phyloP scores from a whole-genome alignment of 805 yeast genomes.

The Candida broadrunensis region DNA sequence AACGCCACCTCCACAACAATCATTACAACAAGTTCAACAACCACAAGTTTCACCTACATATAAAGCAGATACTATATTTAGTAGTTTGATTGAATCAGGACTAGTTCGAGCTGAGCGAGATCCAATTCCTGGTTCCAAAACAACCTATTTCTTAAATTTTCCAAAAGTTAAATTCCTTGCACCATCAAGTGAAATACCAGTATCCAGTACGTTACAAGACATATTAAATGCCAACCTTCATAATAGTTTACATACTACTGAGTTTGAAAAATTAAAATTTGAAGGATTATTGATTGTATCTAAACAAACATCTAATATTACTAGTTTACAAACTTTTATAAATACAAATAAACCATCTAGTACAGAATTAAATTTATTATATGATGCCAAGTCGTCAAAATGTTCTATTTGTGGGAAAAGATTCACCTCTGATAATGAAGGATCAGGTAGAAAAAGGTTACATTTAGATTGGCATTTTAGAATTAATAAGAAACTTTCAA shows the following conservation, averaged over 20 bases:
- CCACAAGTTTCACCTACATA: neutral
- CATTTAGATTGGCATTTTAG: conserved; percentile 98
- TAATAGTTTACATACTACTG: conserved; percentile 19
- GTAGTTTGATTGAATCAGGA: conserved; percentile 32
- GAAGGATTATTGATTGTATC: conserved; percentile 27
- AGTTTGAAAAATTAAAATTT: conserved; percentile 32
- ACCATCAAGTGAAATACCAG: conserved; percentile 11
- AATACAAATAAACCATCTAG: conserved; percentile 30
- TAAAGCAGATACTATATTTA: conserved; percentile 24
- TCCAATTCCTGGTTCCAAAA: conserved; percentile 36
- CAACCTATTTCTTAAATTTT: conserved; percentile 26
- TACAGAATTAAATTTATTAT: conserved; percentile 39
- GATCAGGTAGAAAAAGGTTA: conserved; percentile 48
- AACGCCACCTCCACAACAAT: conserved; percentile 5
- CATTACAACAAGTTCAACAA: neutral
- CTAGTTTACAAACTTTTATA: conserved; percentile 35
- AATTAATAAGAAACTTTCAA: conserved; percentile 67
- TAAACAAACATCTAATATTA: conserved; percentile 12
- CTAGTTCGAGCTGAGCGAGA: conserved; percentile 39
- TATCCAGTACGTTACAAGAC: conserved; percentile 20
- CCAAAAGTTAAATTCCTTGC: conserved; percentile 30
- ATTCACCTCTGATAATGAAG: conserved; percentile 60
- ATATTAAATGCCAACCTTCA: conserved; percentile 12
- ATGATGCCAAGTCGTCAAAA: conserved; percentile 66
- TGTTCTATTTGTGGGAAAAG: conserved; percentile 91